Evolutionary conservation across 78 protist species (phyloP), one percentile per base, ranked within the genome.

Genomic region (Speleostelium caveatum): DNA sequence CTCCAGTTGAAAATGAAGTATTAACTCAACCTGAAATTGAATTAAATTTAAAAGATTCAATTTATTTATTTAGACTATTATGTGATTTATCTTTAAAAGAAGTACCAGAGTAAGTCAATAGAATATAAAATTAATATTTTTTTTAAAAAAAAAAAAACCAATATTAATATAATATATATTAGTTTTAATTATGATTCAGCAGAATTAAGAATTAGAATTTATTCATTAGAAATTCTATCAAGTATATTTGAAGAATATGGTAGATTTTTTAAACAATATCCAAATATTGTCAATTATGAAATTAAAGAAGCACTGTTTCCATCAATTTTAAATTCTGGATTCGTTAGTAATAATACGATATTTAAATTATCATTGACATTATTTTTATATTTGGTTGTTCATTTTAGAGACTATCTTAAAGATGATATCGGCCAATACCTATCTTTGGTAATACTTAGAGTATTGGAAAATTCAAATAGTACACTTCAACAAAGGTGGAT

Each of bases 391-490:
- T 41, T 96, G 30, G 67, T 95, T 3, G 28, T 68, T 0, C 69
- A 72, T 62, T 97, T 95, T 87, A 92, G 95, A 92, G 78, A 32
- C 16, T 86, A 92, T 71, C 95, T 97, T 67, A 96, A 93, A 74
- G 87, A 95, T 30, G 96, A 96, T 73, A 76, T 97, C 19, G 98
- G 98, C 1, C 97, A 97, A 19, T 95, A 96, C 93, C 96, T 96
- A 94, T 45, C 91, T 12, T 90, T 92, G 66, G 68, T 98, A 58
- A 90, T 98, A 33, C 39, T 98, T 30, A 77, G 86, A 24, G 94
- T 98, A n/a, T 92, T 98, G 49, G 98, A 97, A 78, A 77, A 94
- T 38, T 2, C 94, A 0, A 66, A 91, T 60, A 75, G 91, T 33
- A 53, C 97, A 14, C 75, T 93, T 38, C 95, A 93, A 71, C 99